Percentiles rank a stretch among this genome's conserved stretches.
Evolutionary conservation across 1,284 basidiomycete genomes (phyloP).

Genomic region (Psilocybe mexicana): DNA sequence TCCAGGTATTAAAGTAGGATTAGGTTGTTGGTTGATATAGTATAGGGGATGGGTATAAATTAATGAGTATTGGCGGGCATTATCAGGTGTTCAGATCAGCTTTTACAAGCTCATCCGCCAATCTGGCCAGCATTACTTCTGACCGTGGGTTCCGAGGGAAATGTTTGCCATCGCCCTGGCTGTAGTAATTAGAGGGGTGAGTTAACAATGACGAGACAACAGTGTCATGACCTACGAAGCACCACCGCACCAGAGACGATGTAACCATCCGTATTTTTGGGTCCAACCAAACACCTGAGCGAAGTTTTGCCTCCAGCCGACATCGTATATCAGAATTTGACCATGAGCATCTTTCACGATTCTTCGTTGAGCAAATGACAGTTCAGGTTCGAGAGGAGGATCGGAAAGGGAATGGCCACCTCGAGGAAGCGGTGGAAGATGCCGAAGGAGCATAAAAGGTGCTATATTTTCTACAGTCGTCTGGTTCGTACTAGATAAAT

Average conservation of each 20-base stretch:
- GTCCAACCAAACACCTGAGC: constrained; percentile 63
- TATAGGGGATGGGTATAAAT: constrained; percentile 3
- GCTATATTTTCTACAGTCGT: constrained; percentile 83
- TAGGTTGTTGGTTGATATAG: neutral
- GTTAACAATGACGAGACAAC: constrained; percentile 11
- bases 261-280: constrained; percentile 48
- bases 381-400: constrained; percentile 75
- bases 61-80: constrained; percentile 4
- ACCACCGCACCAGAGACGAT: constrained; percentile 59
- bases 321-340: constrained; percentile 69
- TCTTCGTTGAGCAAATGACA: constrained; percentile 68
- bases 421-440: constrained; percentile 61
- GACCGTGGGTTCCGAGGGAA: constrained; percentile 68
- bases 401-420: constrained; percentile 54
- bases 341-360: constrained; percentile 69
- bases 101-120: constrained; percentile 60
- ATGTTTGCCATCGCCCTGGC: constrained; percentile 63
- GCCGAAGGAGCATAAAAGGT: constrained; percentile 71
- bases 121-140: constrained; percentile 59
- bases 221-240: constrained; percentile 47
- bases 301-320: constrained; percentile 78
- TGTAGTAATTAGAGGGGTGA: constrained; percentile 26
- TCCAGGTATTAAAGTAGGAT: neutral
- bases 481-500: constrained; percentile 69
- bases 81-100: constrained; percentile 45